Evolutionary conservation across 2,329 filamentous ascomycete genomes (phyloP).

Genomic region (Fonsecaea nubica): DNA sequence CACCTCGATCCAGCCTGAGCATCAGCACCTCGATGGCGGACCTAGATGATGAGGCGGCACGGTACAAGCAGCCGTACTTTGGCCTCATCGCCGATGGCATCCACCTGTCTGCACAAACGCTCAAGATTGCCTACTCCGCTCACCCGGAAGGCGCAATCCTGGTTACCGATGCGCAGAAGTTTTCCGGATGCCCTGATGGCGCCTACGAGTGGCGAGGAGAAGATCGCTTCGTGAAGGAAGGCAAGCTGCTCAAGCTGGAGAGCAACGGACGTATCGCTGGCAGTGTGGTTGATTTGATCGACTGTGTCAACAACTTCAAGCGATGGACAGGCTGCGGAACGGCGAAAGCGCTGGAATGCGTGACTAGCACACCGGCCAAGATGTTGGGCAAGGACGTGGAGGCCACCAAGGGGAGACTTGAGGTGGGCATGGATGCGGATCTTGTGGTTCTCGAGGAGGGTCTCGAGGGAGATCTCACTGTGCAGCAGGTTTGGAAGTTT

Average conservation of each 20-base stretch:
- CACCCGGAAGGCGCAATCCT: slow-evolving; percentile 85
- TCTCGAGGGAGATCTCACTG: slow-evolving; percentile 60
- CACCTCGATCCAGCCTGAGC: slow-evolving; percentile 36
- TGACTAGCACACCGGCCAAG: slow-evolving; percentile 76
- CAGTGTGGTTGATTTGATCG: slow-evolving; percentile 69
- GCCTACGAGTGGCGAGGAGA: slow-evolving; percentile 85
- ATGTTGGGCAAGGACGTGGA: slow-evolving; percentile 70
- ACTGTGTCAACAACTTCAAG: slow-evolving; percentile 83
- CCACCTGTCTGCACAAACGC: slow-evolving; percentile 83
- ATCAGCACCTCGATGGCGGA: slow-evolving; percentile 35
- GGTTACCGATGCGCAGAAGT: slow-evolving; percentile 90
- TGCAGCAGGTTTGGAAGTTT: slow-evolving; percentile 85
- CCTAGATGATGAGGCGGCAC: slow-evolving; percentile 27
- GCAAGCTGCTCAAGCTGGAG: slow-evolving; percentile 74
- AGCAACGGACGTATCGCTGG: slow-evolving; percentile 80
- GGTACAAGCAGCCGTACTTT: slow-evolving; percentile 68
- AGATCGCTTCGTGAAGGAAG: slow-evolving; percentile 65
- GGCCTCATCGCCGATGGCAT: slow-evolving; percentile 91
- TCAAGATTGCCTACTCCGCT: slow-evolving; percentile 87
- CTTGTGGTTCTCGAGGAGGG: slow-evolving; percentile 68
- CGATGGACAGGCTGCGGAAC: slow-evolving; percentile 73
- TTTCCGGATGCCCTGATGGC: slow-evolving; percentile 83
- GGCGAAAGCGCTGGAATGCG: slow-evolving; percentile 71
- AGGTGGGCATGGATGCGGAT: slow-evolving; percentile 70
- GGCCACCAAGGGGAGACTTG: slow-evolving; percentile 69